phyloP scores from a whole-genome alignment of 371 early-diverging fungal genomes.

The Rhizopus arrhizus region DNA sequence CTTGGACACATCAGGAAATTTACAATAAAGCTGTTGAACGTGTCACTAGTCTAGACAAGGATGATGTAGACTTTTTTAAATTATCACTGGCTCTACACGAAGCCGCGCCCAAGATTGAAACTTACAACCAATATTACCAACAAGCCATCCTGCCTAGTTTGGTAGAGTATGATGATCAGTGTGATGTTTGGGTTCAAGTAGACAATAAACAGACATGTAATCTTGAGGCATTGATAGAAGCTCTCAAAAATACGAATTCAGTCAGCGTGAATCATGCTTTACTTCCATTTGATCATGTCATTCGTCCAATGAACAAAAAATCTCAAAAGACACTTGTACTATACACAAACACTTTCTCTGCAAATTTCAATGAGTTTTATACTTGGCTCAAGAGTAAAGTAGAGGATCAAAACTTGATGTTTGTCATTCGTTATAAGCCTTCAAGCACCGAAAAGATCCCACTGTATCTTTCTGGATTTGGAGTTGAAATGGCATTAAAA shows the following conservation, averaged over 20 bases:
- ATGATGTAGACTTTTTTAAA: constrained; percentile 47
- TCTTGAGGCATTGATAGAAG: constrained; percentile 35
- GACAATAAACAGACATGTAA: constrained; percentile 63
- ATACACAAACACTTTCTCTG: constrained; percentile 56
- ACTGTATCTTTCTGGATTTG: constrained; percentile 81
- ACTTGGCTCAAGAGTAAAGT: constrained; percentile 34
- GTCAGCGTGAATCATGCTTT: constrained; percentile 28
- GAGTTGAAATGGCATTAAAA: constrained; percentile 90
- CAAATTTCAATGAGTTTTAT: constrained; percentile 49
- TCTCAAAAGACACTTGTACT: constrained; percentile 32
- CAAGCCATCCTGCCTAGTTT: constrained; percentile 55
- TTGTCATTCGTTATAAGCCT: constrained; percentile 62
- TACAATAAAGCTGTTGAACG: constrained; percentile 29
- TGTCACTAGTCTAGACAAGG: constrained; percentile 9
- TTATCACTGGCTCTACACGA: constrained; percentile 68
- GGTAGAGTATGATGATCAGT: constrained; percentile 51
- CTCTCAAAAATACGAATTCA: constrained; percentile 21
- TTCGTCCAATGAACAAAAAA: constrained; percentile 4
- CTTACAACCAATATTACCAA: constrained; percentile 78
- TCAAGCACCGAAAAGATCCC: constrained; percentile 22
- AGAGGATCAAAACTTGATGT: constrained; percentile 35
- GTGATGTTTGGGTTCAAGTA: constrained; percentile 75
- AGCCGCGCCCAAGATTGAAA: constrained; percentile 77
- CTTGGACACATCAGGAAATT: constrained; percentile 48
- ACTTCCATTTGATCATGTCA: constrained; percentile 46